Evolutionary conservation across 163 green algal species (phyloP).

Genomic region (Trebouxiophyceae sp.): DNA sequence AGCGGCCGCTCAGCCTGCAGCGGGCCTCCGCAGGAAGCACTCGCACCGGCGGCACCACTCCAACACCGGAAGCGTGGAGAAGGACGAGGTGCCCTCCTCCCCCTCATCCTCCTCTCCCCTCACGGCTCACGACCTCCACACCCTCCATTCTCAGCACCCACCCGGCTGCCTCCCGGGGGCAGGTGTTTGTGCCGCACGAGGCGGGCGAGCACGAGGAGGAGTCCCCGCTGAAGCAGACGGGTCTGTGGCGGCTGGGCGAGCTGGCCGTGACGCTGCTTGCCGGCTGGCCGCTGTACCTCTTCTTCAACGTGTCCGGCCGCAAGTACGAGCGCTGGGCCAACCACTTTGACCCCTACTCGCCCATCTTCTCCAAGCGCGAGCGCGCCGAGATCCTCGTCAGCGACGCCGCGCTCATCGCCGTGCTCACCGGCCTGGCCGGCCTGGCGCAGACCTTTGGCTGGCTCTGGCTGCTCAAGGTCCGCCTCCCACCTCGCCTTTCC

Average conservation of each 20-base stretch:
- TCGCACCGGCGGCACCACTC: constrained; percentile 79
- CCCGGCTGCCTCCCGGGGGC: no score
- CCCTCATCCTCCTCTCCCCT: not conserved
- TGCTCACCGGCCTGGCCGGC: constrained; percentile 38
- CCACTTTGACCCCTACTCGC: constrained; percentile 82
- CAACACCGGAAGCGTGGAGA: constrained; percentile 64
- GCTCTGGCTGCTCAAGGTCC: constrained; percentile 57
- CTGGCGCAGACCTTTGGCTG: constrained; percentile 43
- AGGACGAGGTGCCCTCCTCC: constrained; percentile 82
- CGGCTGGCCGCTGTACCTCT: constrained; percentile 76
- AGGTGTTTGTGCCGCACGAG: constrained; percentile 59
- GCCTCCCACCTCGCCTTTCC: no score
- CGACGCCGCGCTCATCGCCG: constrained; percentile 42
- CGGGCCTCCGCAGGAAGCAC: constrained; percentile 69
- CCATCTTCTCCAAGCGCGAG: constrained; percentile 83
- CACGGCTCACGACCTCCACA: no score
- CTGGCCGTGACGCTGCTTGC: constrained; percentile 49
- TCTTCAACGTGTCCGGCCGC: constrained; percentile 56
- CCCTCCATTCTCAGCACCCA: no score
- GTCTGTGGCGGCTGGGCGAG: constrained; percentile 21
- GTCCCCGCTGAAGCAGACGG: constrained; percentile 10
- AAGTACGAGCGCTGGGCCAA: constrained; percentile 59
- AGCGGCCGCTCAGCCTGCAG: no score
- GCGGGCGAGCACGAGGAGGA: constrained; percentile 10
- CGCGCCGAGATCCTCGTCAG: constrained; percentile 43